These are phyloP conservation scores for Lactarius sanguifluus DNA, from an alignment of 768 basidiomycete species.

Conservation along the genomic window DNA sequence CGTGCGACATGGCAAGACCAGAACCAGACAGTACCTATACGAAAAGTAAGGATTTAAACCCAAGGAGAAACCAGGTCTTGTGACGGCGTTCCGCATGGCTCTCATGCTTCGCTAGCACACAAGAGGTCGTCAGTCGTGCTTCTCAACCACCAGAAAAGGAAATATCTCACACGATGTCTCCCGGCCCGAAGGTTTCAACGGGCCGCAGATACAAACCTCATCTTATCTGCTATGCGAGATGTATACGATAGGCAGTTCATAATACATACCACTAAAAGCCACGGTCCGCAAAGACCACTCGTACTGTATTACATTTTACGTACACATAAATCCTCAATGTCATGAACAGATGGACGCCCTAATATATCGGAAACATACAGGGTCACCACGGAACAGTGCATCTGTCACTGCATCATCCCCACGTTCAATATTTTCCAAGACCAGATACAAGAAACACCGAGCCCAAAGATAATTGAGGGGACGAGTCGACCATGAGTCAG, in stretches of 20 bases:
- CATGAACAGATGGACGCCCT: background rate
- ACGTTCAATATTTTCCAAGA: background rate
- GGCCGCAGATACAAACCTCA: no score
- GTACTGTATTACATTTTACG: background rate
- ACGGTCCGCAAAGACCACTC: no score
- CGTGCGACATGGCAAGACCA: conserved; percentile 21
- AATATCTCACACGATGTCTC: background rate
- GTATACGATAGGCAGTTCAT: no score
- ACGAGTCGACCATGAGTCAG: background rate
- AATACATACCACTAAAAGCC: no score
- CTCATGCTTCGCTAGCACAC: background rate
- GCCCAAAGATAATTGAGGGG: background rate
- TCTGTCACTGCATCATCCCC: background rate
- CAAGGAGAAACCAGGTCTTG: background rate
- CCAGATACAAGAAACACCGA: background rate
- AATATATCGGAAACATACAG: background rate
- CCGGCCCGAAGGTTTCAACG: no score
- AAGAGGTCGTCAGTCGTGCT: background rate
- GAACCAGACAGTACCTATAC: background rate
- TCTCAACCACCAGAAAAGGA: background rate
- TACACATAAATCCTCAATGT: background rate
- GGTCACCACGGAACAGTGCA: background rate
- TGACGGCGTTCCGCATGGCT: conserved; percentile 1
- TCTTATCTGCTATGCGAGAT: no score
- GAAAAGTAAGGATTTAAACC: background rate